These are phyloP conservation scores for Phtheirospermum japonicum DNA, from an alignment of 257 asterid genomes.

Conservation along the genomic window DNA sequence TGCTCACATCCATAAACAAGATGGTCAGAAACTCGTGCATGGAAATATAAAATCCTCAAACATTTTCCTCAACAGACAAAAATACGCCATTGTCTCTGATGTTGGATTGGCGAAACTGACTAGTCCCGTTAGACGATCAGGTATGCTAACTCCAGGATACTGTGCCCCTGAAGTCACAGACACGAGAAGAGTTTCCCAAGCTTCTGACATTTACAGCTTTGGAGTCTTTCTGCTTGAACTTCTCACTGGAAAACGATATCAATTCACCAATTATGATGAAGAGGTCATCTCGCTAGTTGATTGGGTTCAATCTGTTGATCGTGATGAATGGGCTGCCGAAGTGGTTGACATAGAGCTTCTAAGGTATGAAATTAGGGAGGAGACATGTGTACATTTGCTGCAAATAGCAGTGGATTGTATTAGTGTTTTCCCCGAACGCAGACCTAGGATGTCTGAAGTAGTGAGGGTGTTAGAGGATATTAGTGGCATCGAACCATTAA, in stretches of 20 bases:
- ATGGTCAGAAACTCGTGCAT: slow-evolving; percentile 22
- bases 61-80: slow-evolving; percentile 20
- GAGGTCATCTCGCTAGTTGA: background rate
- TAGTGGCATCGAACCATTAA: slow-evolving; percentile 9
- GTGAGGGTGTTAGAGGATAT: slow-evolving; percentile 17
- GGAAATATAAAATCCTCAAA: slow-evolving; percentile 39
- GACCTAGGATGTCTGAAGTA: slow-evolving; percentile 14
- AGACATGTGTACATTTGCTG: background rate
- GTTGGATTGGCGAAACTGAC: slow-evolving; percentile 6
- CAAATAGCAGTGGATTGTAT: slow-evolving; percentile 14
- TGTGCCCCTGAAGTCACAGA: slow-evolving; percentile 33
- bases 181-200: background rate
- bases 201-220: slow-evolving; percentile 32
- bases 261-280: no score
- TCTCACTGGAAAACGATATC: background rate
- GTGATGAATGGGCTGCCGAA: background rate
- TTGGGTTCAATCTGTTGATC: slow-evolving; percentile 3
- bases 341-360: slow-evolving; percentile 9
- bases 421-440: background rate
- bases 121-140: background rate
- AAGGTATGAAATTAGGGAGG: slow-evolving; percentile 9
- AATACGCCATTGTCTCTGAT: slow-evolving; percentile 23
- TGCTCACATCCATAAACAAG: slow-evolving; percentile 30
- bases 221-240: slow-evolving; percentile 34
- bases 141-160: background rate